Evolutionary conservation across 176 grass and related monocot species (phyloP), one percentile per base, ranked within the genome.

Genomic region (Cenchrus fungigraminus): DNA sequence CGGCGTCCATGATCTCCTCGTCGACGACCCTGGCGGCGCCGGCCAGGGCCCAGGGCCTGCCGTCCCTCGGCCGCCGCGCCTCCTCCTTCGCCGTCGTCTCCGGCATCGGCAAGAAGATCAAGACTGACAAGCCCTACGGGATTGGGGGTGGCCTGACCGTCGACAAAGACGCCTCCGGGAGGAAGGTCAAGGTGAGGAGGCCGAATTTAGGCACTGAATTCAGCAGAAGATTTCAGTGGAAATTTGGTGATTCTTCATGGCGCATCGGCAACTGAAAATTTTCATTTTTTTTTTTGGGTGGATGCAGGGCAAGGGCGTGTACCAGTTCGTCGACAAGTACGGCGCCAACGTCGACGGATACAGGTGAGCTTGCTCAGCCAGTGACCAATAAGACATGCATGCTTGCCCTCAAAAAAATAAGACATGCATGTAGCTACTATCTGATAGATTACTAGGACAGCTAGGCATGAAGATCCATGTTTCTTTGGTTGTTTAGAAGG

Each of bases 311-410:
- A 95, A 95, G 91, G 94, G 91, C 2, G 89, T 97, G 22, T 97
- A 94, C 85, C 96, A 98, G 79, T 98, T 91, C 60, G 91, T 89
- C n/a, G 89, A 95, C 96, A 98, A 98, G 86, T 98, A 98, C 34
- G 96, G 96, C 19, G 93, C 96, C 42, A 98, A 98, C 82, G 96
- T 98, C 31, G 91, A 98, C 79, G 96, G 96, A 50, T 88, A 91
- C 89, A 91, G 89, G 89, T 90, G 78, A 84, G 7, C 9, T 25
- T 2, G 0, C 4, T 40, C 16, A 75, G 29, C 31, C 2, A 17
- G 1, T 17, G 4, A 9, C 4, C 16, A 12, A 40, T 34, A 0
- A 68, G 17, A 42, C 14, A 16, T 32, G 4, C 3, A 50, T 61
- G 0, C 34, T 25, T 25, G 22, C 22, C 22, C 22, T 25, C 22